Percentiles rank a stretch among this genome's conserved stretches.
Conservation (phyloP, 2,329 filamentous ascomycete species). For the Sclerotinia glacialis region DNA sequence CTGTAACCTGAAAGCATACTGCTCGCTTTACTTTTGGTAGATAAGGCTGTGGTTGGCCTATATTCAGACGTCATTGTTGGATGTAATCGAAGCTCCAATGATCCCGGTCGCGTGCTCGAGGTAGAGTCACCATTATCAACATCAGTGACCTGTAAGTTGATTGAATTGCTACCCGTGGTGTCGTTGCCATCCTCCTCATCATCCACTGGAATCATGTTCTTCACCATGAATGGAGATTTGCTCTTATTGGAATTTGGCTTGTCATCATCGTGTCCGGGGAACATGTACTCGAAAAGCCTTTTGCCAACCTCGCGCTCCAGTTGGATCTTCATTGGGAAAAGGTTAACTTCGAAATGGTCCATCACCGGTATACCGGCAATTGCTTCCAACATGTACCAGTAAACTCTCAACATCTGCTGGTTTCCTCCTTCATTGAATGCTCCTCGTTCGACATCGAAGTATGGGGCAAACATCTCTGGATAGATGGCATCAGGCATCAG, state of each 20-base stretch:
- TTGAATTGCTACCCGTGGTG: conserved; percentile 36
- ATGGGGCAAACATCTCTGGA: conserved; percentile 92
- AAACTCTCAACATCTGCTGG: conserved; percentile 84
- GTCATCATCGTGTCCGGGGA: conserved; percentile 66
- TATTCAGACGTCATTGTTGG: conserved; percentile 69
- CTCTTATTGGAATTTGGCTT: conserved; percentile 47
- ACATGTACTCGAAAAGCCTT: conserved; percentile 94
- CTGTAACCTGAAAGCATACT: conserved; percentile 34
- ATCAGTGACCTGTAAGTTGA: conserved; percentile 27
- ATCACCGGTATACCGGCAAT: conserved; percentile 97
- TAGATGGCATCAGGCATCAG: conserved; percentile 87
- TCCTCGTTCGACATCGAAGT: conserved; percentile 64
- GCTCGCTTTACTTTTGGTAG: conserved; percentile 30
- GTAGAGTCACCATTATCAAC: conserved; percentile 48
- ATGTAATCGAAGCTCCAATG: conserved; percentile 76
- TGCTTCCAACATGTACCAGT: conserved; percentile 97
- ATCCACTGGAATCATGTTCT: conserved; percentile 46
- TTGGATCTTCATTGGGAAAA: conserved; percentile 92
- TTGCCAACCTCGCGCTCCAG: conserved; percentile 90
- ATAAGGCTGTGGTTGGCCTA: conserved; percentile 31
- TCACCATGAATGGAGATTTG: conserved; percentile 61
- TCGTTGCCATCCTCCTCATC: conserved; percentile 39
- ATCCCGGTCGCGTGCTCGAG: conserved; percentile 64
- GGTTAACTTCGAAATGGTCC: conserved; percentile 91
- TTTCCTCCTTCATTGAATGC: conserved; percentile 54